Base-by-base conservation (phyloP, 805 yeast species). In the Yarrowia osloensis region DNA sequence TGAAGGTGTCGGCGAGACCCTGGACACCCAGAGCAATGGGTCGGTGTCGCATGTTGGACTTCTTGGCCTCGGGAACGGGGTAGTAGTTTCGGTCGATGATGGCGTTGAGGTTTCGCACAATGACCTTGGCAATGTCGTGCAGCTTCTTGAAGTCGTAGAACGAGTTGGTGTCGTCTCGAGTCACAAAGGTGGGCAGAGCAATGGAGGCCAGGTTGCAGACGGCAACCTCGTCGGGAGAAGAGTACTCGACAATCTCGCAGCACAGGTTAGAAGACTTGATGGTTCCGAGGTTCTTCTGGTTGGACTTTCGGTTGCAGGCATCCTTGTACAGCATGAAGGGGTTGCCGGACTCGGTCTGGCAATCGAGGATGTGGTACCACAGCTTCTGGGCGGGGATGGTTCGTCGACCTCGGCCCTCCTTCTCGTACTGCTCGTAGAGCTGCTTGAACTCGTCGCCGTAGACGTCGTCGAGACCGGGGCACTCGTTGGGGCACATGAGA, bases 21-120 rank as follows among this genome's bases (percentile, higher is more conserved):
- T 94, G 97, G n/a, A 94, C 97, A 71, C 99, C 99, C 24, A 94
- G 79, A n/a, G 98, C 98, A 73, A 94, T 85, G 22, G 99, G 98
- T 73, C 99, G 84, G 77, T 94, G 89, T 74, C 86, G 86, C 82
- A 85, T 79, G 77, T 95, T 94, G 19, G 97, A 90, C 54, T 70
- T 74, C 73, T 82, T 83, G 5, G 98, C 94, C 70, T 86, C 89
- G 65, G 82, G 85, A 26, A 90, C 88, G 4, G 99, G 98, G 76
- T 94, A 94, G 75, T 80, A 82, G 74, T 92, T 90, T 70, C 88
- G 85, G 80, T 94, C 98, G 68, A 94, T 94, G 69, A 94, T 84
- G 74, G 80, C 83, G 81, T 94, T 88, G 77, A 94, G 81, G 77
- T 94, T 94, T 73, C 85, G 85, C 9, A 91, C 84, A 57, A 94